Evolutionary conservation across 306 rosid species (phyloP), one percentile per base, ranked within the genome.

Genomic region (Quercus agrifolia): DNA sequence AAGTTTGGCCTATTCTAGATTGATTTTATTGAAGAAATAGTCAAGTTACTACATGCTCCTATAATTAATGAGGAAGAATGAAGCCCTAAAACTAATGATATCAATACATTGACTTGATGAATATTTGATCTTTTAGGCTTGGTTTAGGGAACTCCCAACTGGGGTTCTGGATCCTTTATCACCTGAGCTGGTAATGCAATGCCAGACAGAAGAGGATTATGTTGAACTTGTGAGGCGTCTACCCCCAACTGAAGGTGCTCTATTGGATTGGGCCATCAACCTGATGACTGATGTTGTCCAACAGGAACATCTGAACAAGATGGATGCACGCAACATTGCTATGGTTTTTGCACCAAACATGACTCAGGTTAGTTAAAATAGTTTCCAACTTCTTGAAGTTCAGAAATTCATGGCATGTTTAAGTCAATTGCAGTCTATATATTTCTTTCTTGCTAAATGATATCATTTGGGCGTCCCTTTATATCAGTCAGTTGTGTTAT

Each of bases 321-420:
- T 92, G 98, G 93, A 91, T 14, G 97, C 91, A 2, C 92, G 86
- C 78, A 94, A 94, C 73, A 81, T 94, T 14, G 97, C 97, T 77
- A 88, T 91, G 97, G 97, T 94, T 91, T 94, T 94, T 81, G 97
- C 98, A 6, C 98, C 98, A 23, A 94, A 94, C 87, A 94, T 94
- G 98, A 94, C 98, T 86, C 91, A 90, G 92, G 98, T 90, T 35
- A 72, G 86, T 81, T 55, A 73, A 56, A 23, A 76, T 67, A 38
- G 19, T 70, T 30, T 46, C 74, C 74, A 20, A 44, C 23, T 23
- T 79, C 49, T 58, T n/a, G 3, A 5, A 62, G 21, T 78, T 14
- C 74, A 74, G 78, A 57, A 76, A 76, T 9, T 51, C 21, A 56
- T 19, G 31, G 13, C 6, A 56, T 44, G 23, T 17, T 17, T 63